A percentile compares a stretch with the other conserved stretches of the same genome.
Evolutionary conservation across 306 rosid species (phyloP).

Genomic region (Hylodesmum podocarpum): DNA sequence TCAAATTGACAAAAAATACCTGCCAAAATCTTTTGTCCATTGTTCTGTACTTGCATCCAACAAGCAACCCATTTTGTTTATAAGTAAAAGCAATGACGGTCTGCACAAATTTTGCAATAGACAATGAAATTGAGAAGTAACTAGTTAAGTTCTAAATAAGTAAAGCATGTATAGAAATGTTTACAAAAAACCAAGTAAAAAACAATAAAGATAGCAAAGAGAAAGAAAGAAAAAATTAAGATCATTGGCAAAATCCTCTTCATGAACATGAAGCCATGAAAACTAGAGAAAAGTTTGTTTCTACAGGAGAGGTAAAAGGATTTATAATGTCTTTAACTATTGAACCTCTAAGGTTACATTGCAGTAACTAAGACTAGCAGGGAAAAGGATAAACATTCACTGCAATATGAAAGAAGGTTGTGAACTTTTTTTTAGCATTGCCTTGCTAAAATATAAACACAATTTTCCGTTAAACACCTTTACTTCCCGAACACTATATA

Average conservation of each 20-base stretch:
- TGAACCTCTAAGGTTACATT: neutral
- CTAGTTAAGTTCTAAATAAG: neutral
- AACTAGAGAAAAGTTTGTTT: neutral
- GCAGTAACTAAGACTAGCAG: neutral
- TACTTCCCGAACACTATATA: neutral
- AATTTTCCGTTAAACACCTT: neutral
- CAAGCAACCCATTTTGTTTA: slow-evolving; percentile 60
- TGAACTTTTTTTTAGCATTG: neutral
- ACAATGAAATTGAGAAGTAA: slow-evolving; percentile 23
- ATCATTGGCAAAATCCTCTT: neutral
- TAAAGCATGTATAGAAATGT: neutral
- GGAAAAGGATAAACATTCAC: neutral
- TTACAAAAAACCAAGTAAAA: neutral
- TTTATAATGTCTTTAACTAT: neutral
- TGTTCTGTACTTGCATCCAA: slow-evolving; percentile 88
- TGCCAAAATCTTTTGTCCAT: slow-evolving; percentile 77
- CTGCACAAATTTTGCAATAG: slow-evolving; percentile 43
- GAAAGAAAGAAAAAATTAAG: neutral
- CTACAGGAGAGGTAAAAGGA: neutral
- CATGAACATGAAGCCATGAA: neutral
- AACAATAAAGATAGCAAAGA: neutral
- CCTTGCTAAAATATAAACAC: neutral
- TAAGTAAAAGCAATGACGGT: slow-evolving; percentile 77
- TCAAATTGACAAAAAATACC: slow-evolving; percentile 48
- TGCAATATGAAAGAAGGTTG: neutral